A percentile compares a stretch with the other conserved stretches of the same genome.
Evolutionary conservation across 2,329 filamentous ascomycete genomes (phyloP).

Genomic region (Lachnellula hyalina): DNA sequence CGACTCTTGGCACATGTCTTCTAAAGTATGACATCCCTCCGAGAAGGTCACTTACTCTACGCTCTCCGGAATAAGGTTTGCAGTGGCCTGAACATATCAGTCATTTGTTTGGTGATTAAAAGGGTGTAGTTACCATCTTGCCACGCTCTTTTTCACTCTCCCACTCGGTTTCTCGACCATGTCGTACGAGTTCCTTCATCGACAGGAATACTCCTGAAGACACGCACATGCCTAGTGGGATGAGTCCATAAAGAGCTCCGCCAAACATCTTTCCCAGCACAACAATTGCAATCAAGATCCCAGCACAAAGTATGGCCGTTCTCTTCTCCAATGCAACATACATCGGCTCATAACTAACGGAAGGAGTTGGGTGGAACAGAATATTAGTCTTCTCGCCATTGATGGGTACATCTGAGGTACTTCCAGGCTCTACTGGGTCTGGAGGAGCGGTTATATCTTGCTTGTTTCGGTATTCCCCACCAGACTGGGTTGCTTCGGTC

Average conservation of each 20-base stretch:
- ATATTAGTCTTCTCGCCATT: constrained; percentile 96
- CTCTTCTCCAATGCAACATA: constrained; percentile 70
- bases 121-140: constrained; percentile 52
- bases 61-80: constrained; percentile 52
- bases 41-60: too few species aligned
- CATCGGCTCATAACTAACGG: constrained; percentile 85
- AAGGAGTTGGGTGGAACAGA: constrained; percentile 89
- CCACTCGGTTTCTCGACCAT: constrained; percentile 83
- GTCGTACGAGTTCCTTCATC: constrained; percentile 80
- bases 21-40: too few species aligned
- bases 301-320: constrained; percentile 64
- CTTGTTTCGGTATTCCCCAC: constrained; percentile 73
- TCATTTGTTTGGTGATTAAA: not conserved
- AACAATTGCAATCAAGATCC: constrained; percentile 67
- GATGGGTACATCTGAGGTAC: constrained; percentile 90
- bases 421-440: constrained; percentile 73
- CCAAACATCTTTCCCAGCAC: constrained; percentile 76
- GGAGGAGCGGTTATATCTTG: constrained; percentile 91
- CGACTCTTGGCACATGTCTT: too few species aligned
- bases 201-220: constrained; percentile 79
- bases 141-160: constrained; percentile 79
- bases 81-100: constrained; percentile 52
- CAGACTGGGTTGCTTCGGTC: constrained; percentile 65
- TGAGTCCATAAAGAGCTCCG: constrained; percentile 67
- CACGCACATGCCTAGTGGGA: constrained; percentile 68